These are phyloP conservation scores for Adansonia rubrostipa DNA, from an alignment of 441 rosid genomes.

Conservation along the genomic window DNA sequence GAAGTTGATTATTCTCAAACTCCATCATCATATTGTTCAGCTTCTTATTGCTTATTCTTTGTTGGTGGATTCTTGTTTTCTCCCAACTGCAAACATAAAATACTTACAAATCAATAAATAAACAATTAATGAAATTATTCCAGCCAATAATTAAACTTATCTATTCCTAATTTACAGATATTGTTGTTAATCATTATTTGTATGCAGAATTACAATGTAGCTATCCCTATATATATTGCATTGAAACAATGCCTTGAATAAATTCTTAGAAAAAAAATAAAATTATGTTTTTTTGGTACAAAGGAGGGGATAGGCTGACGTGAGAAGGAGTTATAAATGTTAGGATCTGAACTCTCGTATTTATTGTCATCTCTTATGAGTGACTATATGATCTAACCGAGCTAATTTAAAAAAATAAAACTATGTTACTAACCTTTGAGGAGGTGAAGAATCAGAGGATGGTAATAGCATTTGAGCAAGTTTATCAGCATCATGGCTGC, in stretches of 20 bases:
- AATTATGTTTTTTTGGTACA: too few relatives aligned
- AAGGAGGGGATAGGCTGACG: too few relatives aligned
- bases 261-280: background rate
- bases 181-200: background rate
- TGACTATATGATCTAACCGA: too few relatives aligned
- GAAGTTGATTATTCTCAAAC: constrained; percentile 31
- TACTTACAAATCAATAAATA: background rate
- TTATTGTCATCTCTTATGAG: background rate
- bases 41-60: constrained; percentile 64
- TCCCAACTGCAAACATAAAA: constrained; percentile 36
- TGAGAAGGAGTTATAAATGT: background rate
- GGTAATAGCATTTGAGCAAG: constrained; percentile 45
- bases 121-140: background rate
- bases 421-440: constrained; percentile 41
- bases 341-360: background rate
- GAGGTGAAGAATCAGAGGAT: constrained; percentile 35
- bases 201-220: background rate
- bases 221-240: too few relatives aligned
- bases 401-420: background rate
- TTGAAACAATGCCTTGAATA: too few relatives aligned
- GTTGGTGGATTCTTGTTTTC: constrained; percentile 43
- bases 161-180: background rate
- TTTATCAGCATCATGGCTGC: constrained; percentile 42
- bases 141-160: background rate
- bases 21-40: constrained; percentile 55